Percentiles rank a stretch among this genome's conserved stretches.
Evolutionary conservation across 345 rosid species (phyloP).

Genomic region (Clausena lansium): DNA sequence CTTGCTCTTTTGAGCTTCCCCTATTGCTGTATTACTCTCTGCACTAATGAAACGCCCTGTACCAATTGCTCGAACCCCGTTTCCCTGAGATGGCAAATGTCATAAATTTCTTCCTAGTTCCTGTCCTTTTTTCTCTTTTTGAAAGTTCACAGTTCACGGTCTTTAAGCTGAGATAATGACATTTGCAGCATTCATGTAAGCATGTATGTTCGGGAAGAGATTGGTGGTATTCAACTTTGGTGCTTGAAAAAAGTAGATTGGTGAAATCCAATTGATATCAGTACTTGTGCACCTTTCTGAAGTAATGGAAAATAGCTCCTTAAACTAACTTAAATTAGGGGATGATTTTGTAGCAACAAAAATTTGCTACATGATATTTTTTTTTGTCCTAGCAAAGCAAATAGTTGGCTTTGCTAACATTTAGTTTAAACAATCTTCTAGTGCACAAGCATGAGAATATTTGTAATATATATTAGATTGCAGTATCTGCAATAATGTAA

Average conservation of each 20-base stretch:
- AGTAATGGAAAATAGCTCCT: not conserved
- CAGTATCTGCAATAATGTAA: not conserved
- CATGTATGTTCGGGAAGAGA: not conserved
- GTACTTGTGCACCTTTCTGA: not conserved
- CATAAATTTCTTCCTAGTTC: not conserved
- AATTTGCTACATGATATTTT: not conserved
- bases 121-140: not conserved
- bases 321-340: not conserved
- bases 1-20: not conserved
- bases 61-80: not conserved
- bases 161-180: not conserved
- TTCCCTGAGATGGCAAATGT: not conserved
- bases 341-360: not conserved
- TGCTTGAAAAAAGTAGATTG: too few species aligned
- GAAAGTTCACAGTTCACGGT: too few species aligned
- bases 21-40: not conserved
- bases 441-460: not conserved
- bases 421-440: not conserved
- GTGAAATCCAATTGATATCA: not conserved
- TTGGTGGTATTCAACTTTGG: not conserved
- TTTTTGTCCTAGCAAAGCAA: conserved; percentile 1
- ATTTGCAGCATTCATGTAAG: not conserved
- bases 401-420: not conserved
- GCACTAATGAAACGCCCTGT: not conserved
- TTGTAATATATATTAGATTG: not conserved